A percentile compares a stretch with the other conserved stretches of the same genome.
Conservation (phyloP, 2,329 filamentous ascomycete species). For the Aspergillus puulaauensis region DNA sequence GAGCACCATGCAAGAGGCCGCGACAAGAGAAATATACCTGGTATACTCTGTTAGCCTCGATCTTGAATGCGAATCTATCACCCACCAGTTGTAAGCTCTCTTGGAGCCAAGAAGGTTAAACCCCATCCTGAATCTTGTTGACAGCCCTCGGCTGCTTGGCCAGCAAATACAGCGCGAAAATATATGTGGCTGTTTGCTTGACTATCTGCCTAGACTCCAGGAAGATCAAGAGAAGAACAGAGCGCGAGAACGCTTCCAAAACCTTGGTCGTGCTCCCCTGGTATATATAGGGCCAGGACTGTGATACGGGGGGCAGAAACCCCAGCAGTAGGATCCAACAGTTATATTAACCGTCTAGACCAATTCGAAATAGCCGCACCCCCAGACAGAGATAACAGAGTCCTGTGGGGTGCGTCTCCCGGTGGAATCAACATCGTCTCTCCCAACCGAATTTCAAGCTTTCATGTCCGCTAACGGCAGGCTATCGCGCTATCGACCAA, state of each 20-base stretch:
- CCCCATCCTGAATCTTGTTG: constrained; percentile 19
- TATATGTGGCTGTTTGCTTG: background rate
- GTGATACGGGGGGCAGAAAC: background rate
- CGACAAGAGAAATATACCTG: constrained; percentile 67
- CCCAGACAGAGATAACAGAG: constrained; percentile 5
- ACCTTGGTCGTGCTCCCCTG: background rate
- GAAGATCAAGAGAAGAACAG: constrained; percentile 2
- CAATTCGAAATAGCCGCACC: constrained; percentile 2
- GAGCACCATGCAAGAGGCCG: constrained; percentile 72
- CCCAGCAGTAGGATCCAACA: constrained; percentile 15
- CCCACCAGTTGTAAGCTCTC: constrained; percentile 33
- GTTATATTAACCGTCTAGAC: constrained; percentile 14
- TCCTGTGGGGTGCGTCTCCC: constrained; percentile 11
- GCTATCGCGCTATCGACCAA: constrained; percentile 19
- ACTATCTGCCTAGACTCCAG: constrained; percentile 5
- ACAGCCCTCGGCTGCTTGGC: constrained; percentile 6
- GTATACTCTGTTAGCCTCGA: background rate
- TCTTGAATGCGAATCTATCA: background rate
- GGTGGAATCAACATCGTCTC: constrained; percentile 20
- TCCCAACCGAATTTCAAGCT: constrained; percentile 8
- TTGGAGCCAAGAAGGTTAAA: constrained; percentile 23
- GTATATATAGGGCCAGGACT: constrained; percentile 2
- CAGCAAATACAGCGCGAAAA: background rate
- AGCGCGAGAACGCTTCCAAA: background rate
- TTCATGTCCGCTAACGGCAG: constrained; percentile 29